Evolutionary conservation across 257 asterid species (phyloP).

Genomic region (Przewalskia tangutica): DNA sequence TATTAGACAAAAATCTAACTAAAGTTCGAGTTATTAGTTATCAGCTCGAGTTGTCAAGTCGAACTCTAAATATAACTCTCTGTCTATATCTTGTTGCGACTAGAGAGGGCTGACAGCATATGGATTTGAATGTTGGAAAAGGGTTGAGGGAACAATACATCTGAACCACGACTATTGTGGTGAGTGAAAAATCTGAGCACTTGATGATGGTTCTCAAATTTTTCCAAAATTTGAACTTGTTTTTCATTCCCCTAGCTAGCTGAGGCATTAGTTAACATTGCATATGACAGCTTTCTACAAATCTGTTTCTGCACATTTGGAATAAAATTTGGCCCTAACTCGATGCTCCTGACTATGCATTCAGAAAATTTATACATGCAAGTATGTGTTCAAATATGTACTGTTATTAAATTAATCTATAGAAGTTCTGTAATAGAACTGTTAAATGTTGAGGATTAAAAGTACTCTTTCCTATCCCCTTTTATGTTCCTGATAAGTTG

Average conservation of each 20-base stretch:
- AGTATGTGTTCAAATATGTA: no score
- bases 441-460: no score
- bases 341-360: no score
- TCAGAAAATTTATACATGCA: no score
- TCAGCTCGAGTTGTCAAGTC: not conserved
- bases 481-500: no score
- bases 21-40: not conserved
- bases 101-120: constrained; percentile 73
- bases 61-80: not conserved
- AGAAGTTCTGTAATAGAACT: no score
- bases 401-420: no score
- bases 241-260: not conserved
- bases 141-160: constrained; percentile 76
- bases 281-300: not conserved
- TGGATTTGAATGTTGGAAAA: constrained; percentile 68
- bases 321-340: no score
- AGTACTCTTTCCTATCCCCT: no score
- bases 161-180: constrained; percentile 56
- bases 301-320: not conserved
- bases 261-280: no score
- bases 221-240: constrained; percentile 15
- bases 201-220: constrained; percentile 42
- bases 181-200: constrained; percentile 86
- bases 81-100: constrained; percentile 8
- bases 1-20: not conserved